Conservation (phyloP, 257 asterid species). For the Echium plantagineum region DNA sequence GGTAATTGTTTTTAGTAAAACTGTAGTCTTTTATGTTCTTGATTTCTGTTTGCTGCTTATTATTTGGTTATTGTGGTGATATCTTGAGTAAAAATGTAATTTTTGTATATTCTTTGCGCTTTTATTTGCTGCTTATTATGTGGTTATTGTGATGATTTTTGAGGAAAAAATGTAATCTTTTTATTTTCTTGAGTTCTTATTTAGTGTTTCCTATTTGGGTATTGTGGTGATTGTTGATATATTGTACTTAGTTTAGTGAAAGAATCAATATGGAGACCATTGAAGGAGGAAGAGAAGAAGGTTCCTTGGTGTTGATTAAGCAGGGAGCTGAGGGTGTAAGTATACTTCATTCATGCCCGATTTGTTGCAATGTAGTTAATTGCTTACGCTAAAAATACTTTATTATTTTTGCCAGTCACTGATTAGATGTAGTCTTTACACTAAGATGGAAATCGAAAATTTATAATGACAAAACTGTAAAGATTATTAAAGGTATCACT, state of each 20-base stretch:
- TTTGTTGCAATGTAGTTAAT: too few relatives aligned
- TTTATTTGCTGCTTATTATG: too few relatives aligned
- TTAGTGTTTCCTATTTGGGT: neutral
- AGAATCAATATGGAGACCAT: slow-evolving; percentile 29
- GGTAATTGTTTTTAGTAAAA: too few relatives aligned
- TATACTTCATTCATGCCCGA: neutral
- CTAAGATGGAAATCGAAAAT: too few relatives aligned
- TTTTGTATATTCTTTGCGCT: too few relatives aligned
- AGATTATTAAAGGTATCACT: too few relatives aligned
- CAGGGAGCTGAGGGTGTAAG: slow-evolving; percentile 97
- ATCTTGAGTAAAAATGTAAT: too few relatives aligned
- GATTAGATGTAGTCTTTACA: neutral
- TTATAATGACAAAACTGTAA: too few relatives aligned
- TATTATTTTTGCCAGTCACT: neutral
- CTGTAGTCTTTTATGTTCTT: too few relatives aligned
- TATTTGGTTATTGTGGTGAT: too few relatives aligned
- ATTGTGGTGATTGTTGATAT: neutral
- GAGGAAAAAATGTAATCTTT: neutral
- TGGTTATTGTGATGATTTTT: too few relatives aligned
- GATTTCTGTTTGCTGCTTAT: too few relatives aligned
- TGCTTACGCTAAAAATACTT: neutral
- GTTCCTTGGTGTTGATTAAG: slow-evolving; percentile 49
- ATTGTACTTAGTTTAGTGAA: neutral
- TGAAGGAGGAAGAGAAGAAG: slow-evolving; percentile 33
- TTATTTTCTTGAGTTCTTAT: neutral